Base-by-base conservation (phyloP, 805 yeast species). In the Cyberlindnera xishuangbannaensis region DNA sequence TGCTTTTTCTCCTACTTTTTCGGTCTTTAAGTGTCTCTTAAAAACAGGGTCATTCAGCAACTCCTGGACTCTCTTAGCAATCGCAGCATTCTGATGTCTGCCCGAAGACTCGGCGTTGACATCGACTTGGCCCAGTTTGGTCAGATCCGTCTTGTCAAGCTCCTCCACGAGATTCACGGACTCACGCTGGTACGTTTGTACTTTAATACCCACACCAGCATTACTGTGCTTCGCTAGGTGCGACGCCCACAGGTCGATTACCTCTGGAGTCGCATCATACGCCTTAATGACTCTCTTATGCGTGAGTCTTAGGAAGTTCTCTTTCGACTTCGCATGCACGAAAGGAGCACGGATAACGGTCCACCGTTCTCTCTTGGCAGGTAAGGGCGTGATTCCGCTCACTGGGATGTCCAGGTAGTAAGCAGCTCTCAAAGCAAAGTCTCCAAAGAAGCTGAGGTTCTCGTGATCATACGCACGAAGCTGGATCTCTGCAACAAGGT, bases 261-360 rank as follows among this genome's bases (percentile, higher is more conserved):
- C 80, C 52, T 85, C 95, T 1, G 88, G 80, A 39, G 83, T 78
- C 13, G 95, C 74, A 58, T 92, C 97, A 69, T 75, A 87, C 18
- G 86, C 83, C 45, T 69, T 71, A 44, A 92, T 66, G 40, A 73
- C 57, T 42, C 95, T 75, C 48, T 80, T 76, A 57, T 76, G 83
- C 1, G 97, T 92, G 30, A 74, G 70, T 64, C 97, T 78, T 64
- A 84, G 83, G 62, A 83, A 92, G 67, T 90, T 92, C 64, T 90
- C 95, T 63, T 92, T 92, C 8, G 92, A 72, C 58, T 87, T 88
- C 33, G 97, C 95, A 53, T 85, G 92, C 15, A 83, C 95, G 57
- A 92, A 92, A 2, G 97, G 97, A 4, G 95, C 78, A 56, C 80
- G 75, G 51, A 82, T 87, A 27, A 92, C 95, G 0, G 98, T 92